Conservation (phyloP, 164 flowering plant species). For the Chimonanthus salicifolius region DNA sequence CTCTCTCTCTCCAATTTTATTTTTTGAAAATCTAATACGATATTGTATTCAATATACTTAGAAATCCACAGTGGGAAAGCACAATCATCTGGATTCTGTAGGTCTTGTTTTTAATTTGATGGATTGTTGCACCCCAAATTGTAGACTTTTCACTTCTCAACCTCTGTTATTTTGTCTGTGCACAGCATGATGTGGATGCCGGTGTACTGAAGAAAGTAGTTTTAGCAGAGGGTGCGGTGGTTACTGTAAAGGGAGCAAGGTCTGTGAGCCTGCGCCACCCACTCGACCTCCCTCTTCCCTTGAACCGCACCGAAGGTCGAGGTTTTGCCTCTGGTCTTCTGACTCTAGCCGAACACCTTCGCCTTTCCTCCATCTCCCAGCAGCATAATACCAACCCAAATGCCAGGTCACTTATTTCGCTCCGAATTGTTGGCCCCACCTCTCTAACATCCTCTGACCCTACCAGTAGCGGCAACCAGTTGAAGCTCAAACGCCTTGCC, state of each 20-base stretch:
- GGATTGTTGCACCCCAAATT: no score
- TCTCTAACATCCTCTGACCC: slow-evolving; percentile 63
- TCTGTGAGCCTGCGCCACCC: slow-evolving; percentile 94
- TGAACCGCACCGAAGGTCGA: slow-evolving; percentile 36
- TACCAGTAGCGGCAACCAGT: slow-evolving; percentile 22
- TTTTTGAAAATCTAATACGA: no score
- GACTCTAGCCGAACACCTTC: slow-evolving; percentile 68
- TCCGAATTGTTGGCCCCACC: slow-evolving; percentile 34
- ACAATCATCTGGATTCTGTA: no score
- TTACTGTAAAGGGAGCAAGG: slow-evolving; percentile 90
- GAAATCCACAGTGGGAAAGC: no score
- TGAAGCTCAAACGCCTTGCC: slow-evolving; percentile 86
- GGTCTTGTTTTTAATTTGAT: no score
- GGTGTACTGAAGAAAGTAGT: slow-evolving; percentile 84
- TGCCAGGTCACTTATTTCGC: slow-evolving; percentile 10
- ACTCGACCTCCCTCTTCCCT: slow-evolving; percentile 73
- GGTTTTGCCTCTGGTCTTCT: slow-evolving; percentile 68
- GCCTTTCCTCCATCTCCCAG: slow-evolving; percentile 42
- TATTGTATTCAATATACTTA: no score
- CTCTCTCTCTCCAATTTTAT: no score
- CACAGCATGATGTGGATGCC: slow-evolving; percentile 98
- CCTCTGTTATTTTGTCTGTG: neutral
- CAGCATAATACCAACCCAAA: slow-evolving; percentile 6
- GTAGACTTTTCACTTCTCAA: no score
- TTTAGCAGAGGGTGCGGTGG: slow-evolving; percentile 88